Evolutionary conservation across 1,284 basidiomycete genomes (phyloP), one percentile per base, ranked within the genome.

Genomic region (Ceratobasidium sp.): DNA sequence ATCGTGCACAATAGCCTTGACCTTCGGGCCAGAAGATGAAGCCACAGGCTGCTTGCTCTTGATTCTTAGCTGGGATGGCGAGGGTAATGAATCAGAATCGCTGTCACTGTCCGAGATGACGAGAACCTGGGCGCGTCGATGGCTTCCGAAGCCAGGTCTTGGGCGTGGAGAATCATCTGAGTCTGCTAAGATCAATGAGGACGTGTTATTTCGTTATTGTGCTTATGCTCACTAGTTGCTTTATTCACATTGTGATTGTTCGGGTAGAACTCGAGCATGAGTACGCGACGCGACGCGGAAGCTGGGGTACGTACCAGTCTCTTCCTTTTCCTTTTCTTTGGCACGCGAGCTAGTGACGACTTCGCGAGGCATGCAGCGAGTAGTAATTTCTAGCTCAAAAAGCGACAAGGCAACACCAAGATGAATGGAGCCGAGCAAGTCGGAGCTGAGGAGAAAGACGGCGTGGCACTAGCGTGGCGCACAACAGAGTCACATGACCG

Each of bases 91-190:
- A 26, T 69, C 64, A 52, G 50, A 55, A 43, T 69, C 64, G 21
- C 64, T 69, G 23, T 69, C 64, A 23, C 64, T 69, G 26, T 69
- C 64, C 18, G 64, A 57, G 32, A 69, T 69, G 23, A 57, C 64
- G 30, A 69, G 32, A 43, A 69, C 23, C 41, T 26, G 26, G 64
- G 26, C 32, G n/a, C 52, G 64, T 16, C 57, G 52, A 35, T 47
- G 9, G 9, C 23, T 55, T 67, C 64, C 64, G 52, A 35, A 41
- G 13, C 11, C 16, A 14, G 38, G 52, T 46, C 32, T 69, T n/a
- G 41, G 52, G 13, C 26, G 52, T 21, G 50, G 50, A n/a, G 38
- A 67, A 55, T 55, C 38, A 41, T 67, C 64, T 57, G 13, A 57
- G 21, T 69, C 47, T 69, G 21, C n/a, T n/a, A n/a, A n/a, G n/a